These are phyloP conservation scores for Diaporthe citriasiana DNA, from an alignment of 2,329 filamentous ascomycete genomes.

Conservation along the genomic window DNA sequence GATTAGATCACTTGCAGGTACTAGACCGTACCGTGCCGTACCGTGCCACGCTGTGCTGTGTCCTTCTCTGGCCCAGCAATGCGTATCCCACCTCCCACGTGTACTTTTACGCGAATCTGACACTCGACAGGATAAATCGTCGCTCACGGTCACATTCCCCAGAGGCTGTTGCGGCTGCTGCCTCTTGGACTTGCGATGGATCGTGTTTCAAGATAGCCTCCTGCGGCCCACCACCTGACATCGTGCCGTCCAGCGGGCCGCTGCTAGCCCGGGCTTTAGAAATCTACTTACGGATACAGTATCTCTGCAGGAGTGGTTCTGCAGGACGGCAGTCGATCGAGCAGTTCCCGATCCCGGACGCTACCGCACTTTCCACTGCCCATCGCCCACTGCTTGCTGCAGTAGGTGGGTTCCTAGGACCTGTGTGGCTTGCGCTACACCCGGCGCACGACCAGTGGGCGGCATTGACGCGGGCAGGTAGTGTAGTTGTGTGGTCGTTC, in stretches of 20 bases:
- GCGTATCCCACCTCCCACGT: slow-evolving; percentile 19
- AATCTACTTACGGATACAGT: background rate
- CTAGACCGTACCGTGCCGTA: background rate
- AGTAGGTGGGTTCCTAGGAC: background rate
- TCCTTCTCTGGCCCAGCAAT: background rate
- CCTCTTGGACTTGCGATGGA: slow-evolving; percentile 4
- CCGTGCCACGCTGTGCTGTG: background rate
- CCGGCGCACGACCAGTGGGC: background rate
- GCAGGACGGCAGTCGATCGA: background rate
- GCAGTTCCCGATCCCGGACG: background rate
- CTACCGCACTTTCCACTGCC: background rate
- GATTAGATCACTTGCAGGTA: slow-evolving; percentile 29
- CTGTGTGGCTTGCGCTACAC: slow-evolving; percentile 11
- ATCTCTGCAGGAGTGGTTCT: slow-evolving; percentile 17
- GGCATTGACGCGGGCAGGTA: background rate
- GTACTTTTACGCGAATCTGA: background rate
- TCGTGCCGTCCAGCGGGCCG: slow-evolving; percentile 23
- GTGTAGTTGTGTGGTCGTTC: background rate
- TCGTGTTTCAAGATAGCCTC: slow-evolving; percentile 23
- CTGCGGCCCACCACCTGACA: slow-evolving; percentile 22
- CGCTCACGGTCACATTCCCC: background rate
- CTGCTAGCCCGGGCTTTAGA: background rate
- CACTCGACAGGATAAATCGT: background rate
- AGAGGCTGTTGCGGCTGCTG: background rate
- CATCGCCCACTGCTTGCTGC: background rate